Evolutionary conservation across 176 grass and related monocot species (phyloP).

Genomic region (Rhynchospora tenuis): DNA sequence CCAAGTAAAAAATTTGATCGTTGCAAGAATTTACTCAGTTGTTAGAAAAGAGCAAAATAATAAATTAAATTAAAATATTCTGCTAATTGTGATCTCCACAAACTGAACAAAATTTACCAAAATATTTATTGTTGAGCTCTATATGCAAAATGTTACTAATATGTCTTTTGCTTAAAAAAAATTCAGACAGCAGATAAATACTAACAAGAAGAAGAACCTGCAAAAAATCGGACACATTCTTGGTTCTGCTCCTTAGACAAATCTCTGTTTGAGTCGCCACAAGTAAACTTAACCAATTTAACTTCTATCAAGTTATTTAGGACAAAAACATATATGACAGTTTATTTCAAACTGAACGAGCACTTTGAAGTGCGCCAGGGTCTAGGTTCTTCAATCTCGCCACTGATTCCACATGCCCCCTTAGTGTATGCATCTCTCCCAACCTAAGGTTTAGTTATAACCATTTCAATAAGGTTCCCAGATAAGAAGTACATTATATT

Average conservation of each 20-base stretch:
- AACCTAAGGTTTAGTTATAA: conserved; percentile 31
- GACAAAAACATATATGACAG: not conserved
- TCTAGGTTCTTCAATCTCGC: conserved; percentile 49
- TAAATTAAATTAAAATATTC: not conserved
- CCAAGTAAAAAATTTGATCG: too few relatives aligned
- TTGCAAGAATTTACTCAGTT: not conserved
- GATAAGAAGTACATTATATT: not conserved
- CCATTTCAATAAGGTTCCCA: not conserved
- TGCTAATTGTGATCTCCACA: not conserved
- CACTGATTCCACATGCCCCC: conserved; percentile 47
- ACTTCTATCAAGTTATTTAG: not conserved
- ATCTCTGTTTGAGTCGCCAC: not conserved
- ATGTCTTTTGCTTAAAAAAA: not conserved
- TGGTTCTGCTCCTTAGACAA: not conserved
- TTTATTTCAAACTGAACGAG: conserved; percentile 40
- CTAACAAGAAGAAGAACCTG: not conserved
- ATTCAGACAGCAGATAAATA: not conserved
- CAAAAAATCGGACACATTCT: not conserved
- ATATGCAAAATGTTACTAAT: not conserved
- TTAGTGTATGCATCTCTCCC: conserved; percentile 38
- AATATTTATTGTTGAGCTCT: not conserved
- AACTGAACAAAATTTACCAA: not conserved
- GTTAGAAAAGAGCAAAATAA: not conserved
- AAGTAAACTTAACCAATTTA: not conserved
- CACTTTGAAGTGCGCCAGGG: conserved; percentile 16